Percentiles rank a stretch among this genome's conserved stretches.
Evolutionary conservation across 495 filamentous ascomycete species (phyloP).

Genomic region (Astrothelium macrocarpum): DNA sequence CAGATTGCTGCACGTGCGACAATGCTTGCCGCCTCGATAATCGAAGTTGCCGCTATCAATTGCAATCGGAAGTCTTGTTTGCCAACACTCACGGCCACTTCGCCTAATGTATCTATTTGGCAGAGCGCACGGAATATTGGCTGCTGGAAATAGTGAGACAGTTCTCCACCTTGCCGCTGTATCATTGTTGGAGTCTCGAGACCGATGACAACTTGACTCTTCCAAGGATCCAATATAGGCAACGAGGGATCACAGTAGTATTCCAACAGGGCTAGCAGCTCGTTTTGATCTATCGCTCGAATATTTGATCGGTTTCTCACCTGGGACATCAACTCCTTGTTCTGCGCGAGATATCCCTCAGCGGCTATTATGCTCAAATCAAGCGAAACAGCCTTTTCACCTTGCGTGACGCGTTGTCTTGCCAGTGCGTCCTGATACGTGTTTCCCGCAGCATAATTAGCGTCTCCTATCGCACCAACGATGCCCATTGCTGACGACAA

Average conservation of each 20-base stretch:
- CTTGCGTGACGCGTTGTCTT: background rate
- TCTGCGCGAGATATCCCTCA: background rate
- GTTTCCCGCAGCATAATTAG: slow-evolving; percentile 13
- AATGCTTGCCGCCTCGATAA: background rate
- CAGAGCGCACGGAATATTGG: background rate
- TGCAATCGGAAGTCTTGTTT: background rate
- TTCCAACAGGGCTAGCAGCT: background rate
- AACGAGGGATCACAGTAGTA: background rate
- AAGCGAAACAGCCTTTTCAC: background rate
- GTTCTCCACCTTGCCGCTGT: background rate
- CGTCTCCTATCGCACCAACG: slow-evolving; percentile 7
- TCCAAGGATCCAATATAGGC: background rate
- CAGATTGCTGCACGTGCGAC: background rate
- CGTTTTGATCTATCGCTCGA: too few relatives aligned
- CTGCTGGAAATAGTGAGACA: background rate
- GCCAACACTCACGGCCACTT: background rate
- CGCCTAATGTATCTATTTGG: too few relatives aligned
- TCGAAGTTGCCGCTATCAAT: background rate
- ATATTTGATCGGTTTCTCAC: background rate
- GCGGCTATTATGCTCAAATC: background rate
- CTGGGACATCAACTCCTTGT: background rate
- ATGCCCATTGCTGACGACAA: slow-evolving; percentile 11
- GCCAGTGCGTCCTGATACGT: slow-evolving; percentile 11
- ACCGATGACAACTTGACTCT: background rate
- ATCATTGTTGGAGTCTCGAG: background rate